Conservation (phyloP, 163 green algal species). For the Scenedesmus sp. region DNA sequence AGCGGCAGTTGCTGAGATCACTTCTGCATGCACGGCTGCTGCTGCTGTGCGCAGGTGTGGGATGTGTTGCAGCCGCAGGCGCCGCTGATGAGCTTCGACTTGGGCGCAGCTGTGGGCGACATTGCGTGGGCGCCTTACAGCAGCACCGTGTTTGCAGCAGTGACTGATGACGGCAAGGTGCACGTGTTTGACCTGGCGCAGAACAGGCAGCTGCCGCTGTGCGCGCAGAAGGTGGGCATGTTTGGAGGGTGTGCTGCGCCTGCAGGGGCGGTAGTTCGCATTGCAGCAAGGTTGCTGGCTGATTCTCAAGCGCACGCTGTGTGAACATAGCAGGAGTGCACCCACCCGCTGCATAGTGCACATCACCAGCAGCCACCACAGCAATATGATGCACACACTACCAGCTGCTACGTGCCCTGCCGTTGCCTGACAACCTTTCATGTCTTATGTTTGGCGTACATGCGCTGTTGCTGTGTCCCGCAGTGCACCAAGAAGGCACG, state of each 20-base stretch:
- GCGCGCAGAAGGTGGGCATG: slow-evolving; percentile 85
- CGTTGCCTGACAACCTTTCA: too few species aligned
- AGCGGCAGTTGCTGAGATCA: not conserved
- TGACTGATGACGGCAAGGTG: slow-evolving; percentile 89
- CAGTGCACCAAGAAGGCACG: slow-evolving; percentile 74
- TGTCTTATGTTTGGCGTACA: not conserved
- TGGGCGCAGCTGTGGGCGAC: slow-evolving; percentile 87
- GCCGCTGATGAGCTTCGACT: slow-evolving; percentile 87
- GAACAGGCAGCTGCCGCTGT: slow-evolving; percentile 87
- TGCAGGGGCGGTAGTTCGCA: not conserved
- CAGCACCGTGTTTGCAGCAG: slow-evolving; percentile 89
- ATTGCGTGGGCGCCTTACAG: slow-evolving; percentile 93
- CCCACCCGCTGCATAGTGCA: too few species aligned
- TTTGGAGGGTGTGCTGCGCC: not conserved
- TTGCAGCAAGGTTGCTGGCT: not conserved
- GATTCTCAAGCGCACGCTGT: too few species aligned
- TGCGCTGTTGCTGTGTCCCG: not conserved
- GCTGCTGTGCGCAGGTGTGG: slow-evolving; percentile 75
- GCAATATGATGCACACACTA: too few species aligned
- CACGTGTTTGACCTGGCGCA: slow-evolving; percentile 91
- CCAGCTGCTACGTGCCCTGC: too few species aligned
- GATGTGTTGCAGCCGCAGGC: slow-evolving; percentile 70
- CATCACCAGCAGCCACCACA: too few species aligned
- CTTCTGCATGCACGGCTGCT: not conserved
- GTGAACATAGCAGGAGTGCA: too few species aligned